Evolutionary conservation across 495 filamentous ascomycete genomes (phyloP).

Genomic region (Penicillium manginii): DNA sequence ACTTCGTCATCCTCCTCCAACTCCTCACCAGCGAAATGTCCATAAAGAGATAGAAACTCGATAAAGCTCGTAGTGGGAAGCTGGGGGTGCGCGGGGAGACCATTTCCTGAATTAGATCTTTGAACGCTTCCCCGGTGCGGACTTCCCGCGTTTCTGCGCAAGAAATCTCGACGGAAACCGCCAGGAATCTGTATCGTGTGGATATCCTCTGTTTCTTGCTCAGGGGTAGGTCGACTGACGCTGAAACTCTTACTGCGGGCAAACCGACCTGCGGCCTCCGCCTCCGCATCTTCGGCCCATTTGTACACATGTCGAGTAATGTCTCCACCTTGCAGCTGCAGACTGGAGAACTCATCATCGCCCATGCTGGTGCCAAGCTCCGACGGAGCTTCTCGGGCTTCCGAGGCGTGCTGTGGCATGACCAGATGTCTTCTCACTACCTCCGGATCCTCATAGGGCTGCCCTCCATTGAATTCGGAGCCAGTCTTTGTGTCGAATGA

Average conservation of each 20-base stretch:
- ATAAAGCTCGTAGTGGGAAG: constrained; percentile 89
- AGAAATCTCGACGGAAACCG: constrained; percentile 87
- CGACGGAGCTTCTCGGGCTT: constrained; percentile 44
- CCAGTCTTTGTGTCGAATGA: constrained; percentile 70
- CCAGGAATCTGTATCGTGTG: constrained; percentile 88
- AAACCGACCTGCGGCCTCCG: constrained; percentile 54
- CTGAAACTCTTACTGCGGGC: constrained; percentile 84
- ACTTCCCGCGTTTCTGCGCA: constrained; percentile 69
- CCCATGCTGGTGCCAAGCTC: constrained; percentile 55
- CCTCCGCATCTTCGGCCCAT: constrained; percentile 83
- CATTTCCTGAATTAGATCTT: constrained; percentile 34
- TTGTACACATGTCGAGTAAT: constrained; percentile 92
- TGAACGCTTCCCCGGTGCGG: constrained; percentile 55
- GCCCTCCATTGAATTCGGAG: constrained; percentile 38
- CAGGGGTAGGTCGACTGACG: constrained; percentile 71
- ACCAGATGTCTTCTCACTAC: constrained; percentile 83
- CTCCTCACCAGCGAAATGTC: constrained; percentile 96
- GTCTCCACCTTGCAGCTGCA: constrained; percentile 90
- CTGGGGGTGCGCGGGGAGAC: constrained; percentile 51
- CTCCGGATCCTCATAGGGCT: constrained; percentile 75
- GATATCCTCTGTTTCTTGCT: constrained; percentile 80
- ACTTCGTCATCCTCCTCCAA: constrained; percentile 95
- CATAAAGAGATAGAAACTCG: constrained; percentile 92
- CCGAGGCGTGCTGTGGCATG: constrained; percentile 55
- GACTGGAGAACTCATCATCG: constrained; percentile 87